Evolutionary conservation across 2,329 filamentous ascomycete genomes (phyloP).

Genomic region (Cladosporium velox): DNA sequence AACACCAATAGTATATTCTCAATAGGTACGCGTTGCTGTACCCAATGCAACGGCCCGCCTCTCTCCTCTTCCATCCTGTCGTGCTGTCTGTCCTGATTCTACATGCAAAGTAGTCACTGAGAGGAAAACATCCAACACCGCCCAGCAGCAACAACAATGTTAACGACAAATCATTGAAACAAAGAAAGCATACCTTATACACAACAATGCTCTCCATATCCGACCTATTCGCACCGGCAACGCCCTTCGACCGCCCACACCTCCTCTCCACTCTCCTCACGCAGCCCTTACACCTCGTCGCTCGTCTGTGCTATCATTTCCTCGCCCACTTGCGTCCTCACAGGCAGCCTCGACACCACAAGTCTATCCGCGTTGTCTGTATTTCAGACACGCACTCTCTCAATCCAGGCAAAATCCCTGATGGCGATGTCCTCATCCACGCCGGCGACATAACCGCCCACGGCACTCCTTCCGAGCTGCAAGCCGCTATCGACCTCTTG

Average conservation of each 20-base stretch:
- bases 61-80: background rate
- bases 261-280: constrained; percentile 36
- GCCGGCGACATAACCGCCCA: constrained; percentile 79
- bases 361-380: constrained; percentile 75
- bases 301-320: constrained; percentile 45
- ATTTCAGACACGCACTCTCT: constrained; percentile 85
- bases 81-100: background rate
- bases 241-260: constrained; percentile 27
- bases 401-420: constrained; percentile 58
- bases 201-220: constrained; percentile 18
- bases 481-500: constrained; percentile 84
- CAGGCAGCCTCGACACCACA: constrained; percentile 54
- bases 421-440: constrained; percentile 84
- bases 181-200: background rate
- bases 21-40: background rate
- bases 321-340: constrained; percentile 63
- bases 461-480: constrained; percentile 72
- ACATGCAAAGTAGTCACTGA: no score
- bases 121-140: background rate
- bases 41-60: background rate
- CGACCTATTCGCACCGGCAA: constrained; percentile 18
- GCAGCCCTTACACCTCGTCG: constrained; percentile 43
- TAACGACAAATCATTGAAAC: constrained; percentile 5
- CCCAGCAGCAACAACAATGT: constrained; percentile 16
- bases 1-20: background rate